phyloP scores from a whole-genome alignment of 2,329 filamentous ascomycete genomes.

The Paraphaeosphaeria minitans region DNA sequence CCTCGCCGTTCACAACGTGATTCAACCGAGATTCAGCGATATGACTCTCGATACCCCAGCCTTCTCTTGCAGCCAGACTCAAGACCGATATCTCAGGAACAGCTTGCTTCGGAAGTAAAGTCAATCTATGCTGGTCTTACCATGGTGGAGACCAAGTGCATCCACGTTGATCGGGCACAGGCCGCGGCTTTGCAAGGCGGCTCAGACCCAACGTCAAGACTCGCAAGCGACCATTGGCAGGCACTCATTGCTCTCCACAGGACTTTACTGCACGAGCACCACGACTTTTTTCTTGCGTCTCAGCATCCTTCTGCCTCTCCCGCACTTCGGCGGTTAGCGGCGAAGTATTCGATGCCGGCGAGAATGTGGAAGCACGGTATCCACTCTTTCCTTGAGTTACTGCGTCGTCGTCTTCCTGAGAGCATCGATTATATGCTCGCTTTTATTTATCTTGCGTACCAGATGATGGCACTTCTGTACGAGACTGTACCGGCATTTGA shows the following conservation, averaged over 20 bases:
- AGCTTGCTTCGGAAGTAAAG: slow-evolving; percentile 80
- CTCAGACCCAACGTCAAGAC: slow-evolving; percentile 48
- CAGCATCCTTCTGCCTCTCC: slow-evolving; percentile 77
- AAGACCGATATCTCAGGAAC: slow-evolving; percentile 73
- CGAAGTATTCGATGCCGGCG: slow-evolving; percentile 88
- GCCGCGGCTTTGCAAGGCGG: slow-evolving; percentile 59
- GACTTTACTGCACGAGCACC: slow-evolving; percentile 74
- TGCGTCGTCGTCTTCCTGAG: slow-evolving; percentile 68
- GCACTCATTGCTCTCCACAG: slow-evolving; percentile 81
- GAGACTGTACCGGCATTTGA: slow-evolving; percentile 84
- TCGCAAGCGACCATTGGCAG: slow-evolving; percentile 77
- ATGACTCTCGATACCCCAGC: slow-evolving; percentile 42
- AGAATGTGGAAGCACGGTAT: slow-evolving; percentile 96
- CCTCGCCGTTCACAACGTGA: slow-evolving; percentile 31
- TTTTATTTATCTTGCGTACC: slow-evolving; percentile 88
- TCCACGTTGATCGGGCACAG: slow-evolving; percentile 75
- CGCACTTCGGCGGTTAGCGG: slow-evolving; percentile 69
- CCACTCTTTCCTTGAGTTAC: slow-evolving; percentile 78
- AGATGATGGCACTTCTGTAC: slow-evolving; percentile 84
- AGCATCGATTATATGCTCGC: slow-evolving; percentile 88
- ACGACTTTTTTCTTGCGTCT: slow-evolving; percentile 73
- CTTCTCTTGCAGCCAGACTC: slow-evolving; percentile 66
- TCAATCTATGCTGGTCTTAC: slow-evolving; percentile 82
- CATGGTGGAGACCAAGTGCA: slow-evolving; percentile 86
- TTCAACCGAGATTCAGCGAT: slow-evolving; percentile 42